These are phyloP conservation scores for Sugiyamaella paludigena DNA, from an alignment of 1,139 yeast species.

Conservation along the genomic window DNA sequence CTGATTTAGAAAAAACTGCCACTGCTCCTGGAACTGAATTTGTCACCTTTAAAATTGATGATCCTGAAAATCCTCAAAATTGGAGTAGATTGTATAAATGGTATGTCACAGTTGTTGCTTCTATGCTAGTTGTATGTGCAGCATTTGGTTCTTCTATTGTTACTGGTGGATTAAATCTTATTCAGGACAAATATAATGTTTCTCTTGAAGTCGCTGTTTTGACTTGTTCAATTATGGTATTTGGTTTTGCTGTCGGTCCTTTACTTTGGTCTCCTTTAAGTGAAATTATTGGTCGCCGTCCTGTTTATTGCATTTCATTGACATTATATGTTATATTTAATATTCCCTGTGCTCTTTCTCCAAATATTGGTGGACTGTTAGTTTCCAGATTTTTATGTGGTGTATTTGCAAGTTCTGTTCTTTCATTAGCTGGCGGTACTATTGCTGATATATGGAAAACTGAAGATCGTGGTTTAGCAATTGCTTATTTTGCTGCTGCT, in stretches of 20 bases:
- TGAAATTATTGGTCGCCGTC: constrained; percentile 82
- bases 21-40: constrained; percentile 61
- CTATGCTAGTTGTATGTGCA: constrained; percentile 73
- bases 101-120: constrained; percentile 63
- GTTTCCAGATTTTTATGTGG: constrained; percentile 86
- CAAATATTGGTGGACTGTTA: constrained; percentile 75
- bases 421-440: constrained; percentile 86
- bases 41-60: constrained; percentile 72
- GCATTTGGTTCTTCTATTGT: constrained; percentile 90
- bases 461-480: constrained; percentile 81
- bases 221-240: constrained; percentile 80
- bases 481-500: constrained; percentile 86
- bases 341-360: constrained; percentile 85
- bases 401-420: constrained; percentile 78
- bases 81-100: constrained; percentile 64
- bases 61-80: constrained; percentile 85
- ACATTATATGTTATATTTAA: constrained; percentile 73
- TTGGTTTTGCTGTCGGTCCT: constrained; percentile 88
- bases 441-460: constrained; percentile 81
- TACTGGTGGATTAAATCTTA: constrained; percentile 72
- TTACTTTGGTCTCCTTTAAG: constrained; percentile 86
- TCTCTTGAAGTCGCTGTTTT: constrained; percentile 74
- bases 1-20: constrained; percentile 18
- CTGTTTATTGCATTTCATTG: constrained; percentile 76
- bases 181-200: constrained; percentile 62